Conservation (phyloP, 192 early-diverging fungal species). For the Pilobolus umbonatus region DNA sequence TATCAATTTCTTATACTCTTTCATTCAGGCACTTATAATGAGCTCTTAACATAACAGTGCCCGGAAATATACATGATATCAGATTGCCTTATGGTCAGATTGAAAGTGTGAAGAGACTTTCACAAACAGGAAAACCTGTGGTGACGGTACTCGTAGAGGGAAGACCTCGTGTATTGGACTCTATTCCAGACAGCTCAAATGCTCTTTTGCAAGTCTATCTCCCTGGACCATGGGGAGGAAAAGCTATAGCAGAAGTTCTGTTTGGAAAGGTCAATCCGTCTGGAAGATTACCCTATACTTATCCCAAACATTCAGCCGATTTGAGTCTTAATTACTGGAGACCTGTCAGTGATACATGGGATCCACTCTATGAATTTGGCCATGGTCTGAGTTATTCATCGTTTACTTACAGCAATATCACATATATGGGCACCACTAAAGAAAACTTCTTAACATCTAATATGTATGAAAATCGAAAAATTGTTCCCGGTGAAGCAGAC, state of each 20-base stretch:
- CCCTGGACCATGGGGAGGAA: slow-evolving; percentile 56
- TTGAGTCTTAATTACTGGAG: slow-evolving; percentile 35
- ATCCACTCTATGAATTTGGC: slow-evolving; percentile 54
- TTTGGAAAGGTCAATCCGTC: slow-evolving; percentile 54
- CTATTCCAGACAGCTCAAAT: slow-evolving; percentile 33
- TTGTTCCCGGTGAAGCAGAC: slow-evolving; percentile 1
- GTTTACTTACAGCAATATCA: slow-evolving; percentile 43
- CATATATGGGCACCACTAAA: slow-evolving; percentile 9
- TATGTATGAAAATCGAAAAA: not conserved
- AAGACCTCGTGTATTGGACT: slow-evolving; percentile 49
- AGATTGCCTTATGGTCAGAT: slow-evolving; percentile 44
- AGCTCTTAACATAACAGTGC: not conserved
- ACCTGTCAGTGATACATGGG: slow-evolving; percentile 35
- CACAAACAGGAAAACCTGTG: slow-evolving; percentile 23
- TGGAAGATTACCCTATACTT: slow-evolving; percentile 55
- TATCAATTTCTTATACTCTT: not conserved
- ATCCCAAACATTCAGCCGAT: slow-evolving; percentile 45
- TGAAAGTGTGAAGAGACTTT: slow-evolving; percentile 36
- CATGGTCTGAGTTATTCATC: slow-evolving; percentile 49
- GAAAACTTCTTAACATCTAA: not conserved
- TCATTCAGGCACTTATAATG: not conserved
- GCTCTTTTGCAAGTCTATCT: slow-evolving; percentile 48
- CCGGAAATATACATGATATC: slow-evolving; percentile 49
- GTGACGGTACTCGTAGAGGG: slow-evolving; percentile 49
- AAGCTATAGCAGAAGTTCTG: slow-evolving; percentile 52